These are phyloP conservation scores for Ensete ventricosum DNA, from an alignment of 176 grass and related monocot species.

Conservation along the genomic window DNA sequence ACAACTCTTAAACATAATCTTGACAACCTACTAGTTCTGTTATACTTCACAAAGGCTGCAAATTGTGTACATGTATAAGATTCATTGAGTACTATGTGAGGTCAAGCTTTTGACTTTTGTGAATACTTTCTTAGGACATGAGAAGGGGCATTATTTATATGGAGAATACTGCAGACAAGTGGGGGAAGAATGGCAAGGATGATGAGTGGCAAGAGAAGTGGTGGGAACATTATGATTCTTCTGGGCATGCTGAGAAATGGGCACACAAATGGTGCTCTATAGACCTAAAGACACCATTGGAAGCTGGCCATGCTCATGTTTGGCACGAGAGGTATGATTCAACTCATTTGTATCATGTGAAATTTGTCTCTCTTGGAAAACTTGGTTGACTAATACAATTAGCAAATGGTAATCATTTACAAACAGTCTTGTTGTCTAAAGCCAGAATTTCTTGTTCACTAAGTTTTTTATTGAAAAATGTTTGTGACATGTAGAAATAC, in stretches of 20 bases:
- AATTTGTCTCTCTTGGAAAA: neutral
- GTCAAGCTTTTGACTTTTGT: too few species aligned
- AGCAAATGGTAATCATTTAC: neutral
- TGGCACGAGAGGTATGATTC: conserved; percentile 93
- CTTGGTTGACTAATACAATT: neutral
- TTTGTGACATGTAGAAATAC: too few species aligned
- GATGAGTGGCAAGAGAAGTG: conserved; percentile 97
- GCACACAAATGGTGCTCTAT: conserved; percentile 97
- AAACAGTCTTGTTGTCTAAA: neutral
- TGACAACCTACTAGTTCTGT: too few species aligned
- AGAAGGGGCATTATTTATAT: conserved; percentile 60
- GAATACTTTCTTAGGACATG: conserved; percentile 41
- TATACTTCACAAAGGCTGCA: too few species aligned
- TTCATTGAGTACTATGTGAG: too few species aligned
- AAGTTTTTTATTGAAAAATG: too few species aligned
- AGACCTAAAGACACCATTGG: conserved; percentile 69
- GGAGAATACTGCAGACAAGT: conserved; percentile 98
- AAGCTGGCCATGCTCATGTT: conserved; percentile 94
- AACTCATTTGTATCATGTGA: neutral
- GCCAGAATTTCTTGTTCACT: neutral
- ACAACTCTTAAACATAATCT: too few species aligned
- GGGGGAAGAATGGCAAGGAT: conserved; percentile 76
- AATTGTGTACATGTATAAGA: too few species aligned
- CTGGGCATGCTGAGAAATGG: conserved; percentile 70
- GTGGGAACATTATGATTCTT: conserved; percentile 85